Evolutionary conservation across 208 protist genomes (phyloP).

Genomic region (Herpetomonas muscarum): DNA sequence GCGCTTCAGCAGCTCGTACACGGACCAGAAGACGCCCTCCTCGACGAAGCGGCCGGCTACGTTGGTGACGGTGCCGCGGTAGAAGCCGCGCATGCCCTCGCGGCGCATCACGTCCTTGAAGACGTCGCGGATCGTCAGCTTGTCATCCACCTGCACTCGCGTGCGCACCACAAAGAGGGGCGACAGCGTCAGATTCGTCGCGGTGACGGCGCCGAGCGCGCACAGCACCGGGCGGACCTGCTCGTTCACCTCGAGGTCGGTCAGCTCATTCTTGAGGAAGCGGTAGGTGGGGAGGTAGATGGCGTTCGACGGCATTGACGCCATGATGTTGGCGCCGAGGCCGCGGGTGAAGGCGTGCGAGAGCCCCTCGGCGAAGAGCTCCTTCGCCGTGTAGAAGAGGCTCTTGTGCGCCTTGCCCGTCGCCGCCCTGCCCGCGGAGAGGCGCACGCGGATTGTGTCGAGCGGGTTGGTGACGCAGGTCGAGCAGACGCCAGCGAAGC

Average conservation of each 20-base stretch:
- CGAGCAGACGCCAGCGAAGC: conserved; percentile 85
- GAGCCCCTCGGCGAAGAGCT: conserved; percentile 69
- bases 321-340: conserved; percentile 82
- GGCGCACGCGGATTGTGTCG: conserved; percentile 84
- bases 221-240: conserved; percentile 44
- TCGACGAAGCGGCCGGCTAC: conserved; percentile 81
- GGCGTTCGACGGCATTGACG: conserved; percentile 86
- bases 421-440: conserved; percentile 60
- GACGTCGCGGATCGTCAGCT: conserved; percentile 70
- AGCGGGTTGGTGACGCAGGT: conserved; percentile 87
- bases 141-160: conserved; percentile 80
- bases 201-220: conserved; percentile 70
- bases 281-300: conserved; percentile 85
- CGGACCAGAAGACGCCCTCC: conserved; percentile 82
- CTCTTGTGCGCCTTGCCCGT: conserved; percentile 83
- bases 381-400: conserved; percentile 46
- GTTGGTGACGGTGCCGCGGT: conserved; percentile 84
- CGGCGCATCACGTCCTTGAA: conserved; percentile 55
- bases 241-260: conserved; percentile 38
- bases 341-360: conserved; percentile 74
- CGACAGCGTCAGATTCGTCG: conserved; percentile 67
- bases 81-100: conserved; percentile 75
- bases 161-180: conserved; percentile 88
- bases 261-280: conserved; percentile 57
- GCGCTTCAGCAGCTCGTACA: conserved; percentile 86